Conservation (phyloP, 2,329 filamentous ascomycete species). For the Trichoderma koningiopsis region DNA sequence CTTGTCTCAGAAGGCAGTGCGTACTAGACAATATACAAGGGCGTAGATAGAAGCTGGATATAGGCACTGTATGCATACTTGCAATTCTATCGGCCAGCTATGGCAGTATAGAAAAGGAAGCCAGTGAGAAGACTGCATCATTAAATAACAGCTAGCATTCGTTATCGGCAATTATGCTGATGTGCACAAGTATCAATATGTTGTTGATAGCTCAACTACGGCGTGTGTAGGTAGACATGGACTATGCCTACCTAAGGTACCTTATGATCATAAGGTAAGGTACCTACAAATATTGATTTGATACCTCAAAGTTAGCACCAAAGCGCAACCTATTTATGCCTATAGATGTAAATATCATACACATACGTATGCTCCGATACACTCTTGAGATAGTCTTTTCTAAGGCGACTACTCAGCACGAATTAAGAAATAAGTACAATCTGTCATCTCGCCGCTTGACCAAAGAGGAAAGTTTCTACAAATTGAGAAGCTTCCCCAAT, state of each 20-base stretch:
- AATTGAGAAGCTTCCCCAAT: background rate
- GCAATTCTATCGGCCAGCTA: background rate
- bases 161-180: background rate
- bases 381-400: too few relatives aligned
- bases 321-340: too few relatives aligned
- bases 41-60: background rate
- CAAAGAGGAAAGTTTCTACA: background rate
- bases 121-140: too few relatives aligned
- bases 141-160: too few relatives aligned
- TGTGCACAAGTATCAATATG: background rate
- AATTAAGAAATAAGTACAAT: background rate
- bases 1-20: background rate
- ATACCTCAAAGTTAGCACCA: too few relatives aligned
- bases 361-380: too few relatives aligned
- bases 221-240: background rate
- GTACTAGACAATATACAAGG: background rate
- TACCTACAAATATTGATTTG: too few relatives aligned
- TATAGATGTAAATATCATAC: too few relatives aligned
- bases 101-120: background rate
- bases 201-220: background rate
- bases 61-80: background rate
- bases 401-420: too few relatives aligned
- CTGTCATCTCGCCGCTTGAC: background rate
- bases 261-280: too few relatives aligned
- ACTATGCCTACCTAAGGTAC: too few relatives aligned